Conservation (phyloP, 164 flowering plant species). For the Umbilicus rupestris region DNA sequence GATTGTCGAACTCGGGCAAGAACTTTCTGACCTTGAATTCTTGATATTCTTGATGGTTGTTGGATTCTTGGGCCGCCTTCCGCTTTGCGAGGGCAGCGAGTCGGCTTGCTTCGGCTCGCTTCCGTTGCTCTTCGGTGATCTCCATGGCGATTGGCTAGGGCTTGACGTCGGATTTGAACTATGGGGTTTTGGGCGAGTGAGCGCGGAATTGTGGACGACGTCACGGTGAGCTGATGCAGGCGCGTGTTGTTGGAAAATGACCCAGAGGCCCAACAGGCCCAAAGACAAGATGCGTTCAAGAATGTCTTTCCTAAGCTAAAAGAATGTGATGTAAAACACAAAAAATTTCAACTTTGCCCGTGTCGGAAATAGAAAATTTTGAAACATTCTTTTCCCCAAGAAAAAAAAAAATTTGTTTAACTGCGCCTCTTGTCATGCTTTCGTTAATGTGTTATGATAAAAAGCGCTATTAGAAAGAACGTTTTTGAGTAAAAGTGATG, state of each 20-base stretch:
- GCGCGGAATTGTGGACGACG: background rate
- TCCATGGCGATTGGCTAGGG: background rate
- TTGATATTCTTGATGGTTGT: slow-evolving; percentile 28
- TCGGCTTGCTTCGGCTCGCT: slow-evolving; percentile 65
- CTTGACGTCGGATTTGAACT: background rate
- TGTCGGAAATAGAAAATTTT: too few species aligned
- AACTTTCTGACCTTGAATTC: slow-evolving; percentile 59
- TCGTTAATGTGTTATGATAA: too few species aligned
- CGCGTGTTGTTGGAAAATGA: background rate
- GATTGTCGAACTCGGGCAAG: slow-evolving; percentile 6
- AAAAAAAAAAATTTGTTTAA: too few species aligned
- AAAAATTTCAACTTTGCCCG: too few species aligned
- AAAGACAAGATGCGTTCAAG: too few species aligned
- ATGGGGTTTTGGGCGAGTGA: background rate
- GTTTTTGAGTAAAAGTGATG: too few species aligned
- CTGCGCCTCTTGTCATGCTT: too few species aligned
- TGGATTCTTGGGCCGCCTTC: slow-evolving; percentile 21
- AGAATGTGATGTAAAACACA: too few species aligned
- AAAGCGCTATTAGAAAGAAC: too few species aligned
- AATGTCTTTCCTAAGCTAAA: too few species aligned
- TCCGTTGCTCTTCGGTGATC: slow-evolving; percentile 68
- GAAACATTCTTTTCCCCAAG: too few species aligned
- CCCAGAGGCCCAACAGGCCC: background rate
- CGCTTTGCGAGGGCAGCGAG: slow-evolving; percentile 68
- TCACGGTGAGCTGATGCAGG: background rate